These are phyloP conservation scores for Lipomyces anomalus DNA, from an alignment of 805 yeast genomes.

Conservation along the genomic window DNA sequence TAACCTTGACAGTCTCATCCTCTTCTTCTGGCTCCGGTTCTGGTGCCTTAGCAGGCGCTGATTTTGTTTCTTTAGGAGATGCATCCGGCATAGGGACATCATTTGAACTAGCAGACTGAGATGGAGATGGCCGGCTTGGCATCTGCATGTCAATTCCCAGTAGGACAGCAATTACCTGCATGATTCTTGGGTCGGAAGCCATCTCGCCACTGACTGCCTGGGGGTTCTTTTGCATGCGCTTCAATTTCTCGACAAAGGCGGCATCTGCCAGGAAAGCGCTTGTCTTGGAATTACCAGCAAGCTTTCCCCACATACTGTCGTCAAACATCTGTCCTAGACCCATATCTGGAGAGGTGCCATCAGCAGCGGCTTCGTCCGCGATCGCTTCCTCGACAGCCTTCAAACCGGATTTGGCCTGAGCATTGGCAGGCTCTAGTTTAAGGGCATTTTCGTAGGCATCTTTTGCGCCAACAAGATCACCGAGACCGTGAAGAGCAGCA, in stretches of 20 bases:
- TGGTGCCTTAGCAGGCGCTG: constrained; percentile 19
- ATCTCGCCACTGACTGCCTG: constrained; percentile 63
- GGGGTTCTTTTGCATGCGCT: constrained; percentile 56
- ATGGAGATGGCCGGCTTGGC: constrained; percentile 23
- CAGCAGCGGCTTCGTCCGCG: constrained; percentile 40
- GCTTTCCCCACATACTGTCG: constrained; percentile 74
- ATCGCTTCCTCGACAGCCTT: constrained; percentile 61
- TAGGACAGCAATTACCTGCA: constrained; percentile 80
- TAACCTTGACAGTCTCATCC: constrained; percentile 33
- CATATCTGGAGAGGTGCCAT: constrained; percentile 53
- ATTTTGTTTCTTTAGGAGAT: constrained; percentile 26
- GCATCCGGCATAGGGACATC: constrained; percentile 30
- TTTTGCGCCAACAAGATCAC: constrained; percentile 70
- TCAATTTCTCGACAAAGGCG: constrained; percentile 62
- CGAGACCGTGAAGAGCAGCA: constrained; percentile 87
- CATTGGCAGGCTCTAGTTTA: constrained; percentile 71
- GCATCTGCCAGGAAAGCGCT: constrained; percentile 86
- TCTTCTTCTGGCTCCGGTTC: constrained; percentile 31
- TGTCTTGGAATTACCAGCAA: constrained; percentile 80
- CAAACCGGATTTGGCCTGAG: constrained; percentile 82
- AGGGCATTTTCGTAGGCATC: constrained; percentile 69
- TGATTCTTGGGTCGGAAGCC: constrained; percentile 74
- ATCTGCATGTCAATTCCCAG: constrained; percentile 63
- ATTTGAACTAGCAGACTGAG: constrained; percentile 23
- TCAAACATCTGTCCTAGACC: constrained; percentile 73